Conservation (phyloP, 306 rosid genomes). For the Glycine latifolia region DNA sequence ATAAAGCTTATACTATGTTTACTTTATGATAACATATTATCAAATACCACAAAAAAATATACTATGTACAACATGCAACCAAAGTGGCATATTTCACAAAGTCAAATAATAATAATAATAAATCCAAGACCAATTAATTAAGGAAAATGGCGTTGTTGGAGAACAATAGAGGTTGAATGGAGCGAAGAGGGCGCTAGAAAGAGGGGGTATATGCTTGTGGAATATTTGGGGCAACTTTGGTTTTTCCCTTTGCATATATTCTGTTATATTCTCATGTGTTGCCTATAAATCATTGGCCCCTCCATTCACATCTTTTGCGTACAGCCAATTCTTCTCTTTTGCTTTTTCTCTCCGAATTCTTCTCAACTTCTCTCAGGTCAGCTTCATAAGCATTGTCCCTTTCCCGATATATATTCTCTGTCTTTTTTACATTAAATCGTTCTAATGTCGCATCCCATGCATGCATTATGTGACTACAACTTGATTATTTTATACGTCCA, state of each 20-base stretch:
- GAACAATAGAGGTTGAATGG: too few relatives aligned
- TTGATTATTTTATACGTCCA: neutral
- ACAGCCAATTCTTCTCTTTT: neutral
- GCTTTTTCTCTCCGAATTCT: neutral
- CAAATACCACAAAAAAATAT: too few relatives aligned
- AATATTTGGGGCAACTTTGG: too few relatives aligned
- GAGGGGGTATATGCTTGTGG: too few relatives aligned
- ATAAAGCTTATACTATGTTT: neutral
- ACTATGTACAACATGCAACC: neutral
- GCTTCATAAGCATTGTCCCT: constrained; percentile 8
- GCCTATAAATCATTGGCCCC: constrained; percentile 45
- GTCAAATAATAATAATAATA: too few relatives aligned
- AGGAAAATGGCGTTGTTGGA: too few relatives aligned
- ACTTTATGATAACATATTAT: neutral
- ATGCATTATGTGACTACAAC: constrained; percentile 27
- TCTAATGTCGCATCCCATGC: constrained; percentile 10
- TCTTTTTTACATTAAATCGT: neutral
- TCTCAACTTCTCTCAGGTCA: constrained; percentile 33
- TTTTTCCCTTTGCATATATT: too few relatives aligned
- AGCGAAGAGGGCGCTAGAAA: too few relatives aligned
- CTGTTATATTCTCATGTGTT: neutral
- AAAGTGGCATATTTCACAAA: neutral
- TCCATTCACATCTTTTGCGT: constrained; percentile 2
- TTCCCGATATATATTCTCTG: neutral
- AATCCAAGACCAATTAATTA: too few relatives aligned